Base-by-base conservation (phyloP, 2,329 filamentous ascomycete species). In the Uncinocarpus reesii region DNA sequence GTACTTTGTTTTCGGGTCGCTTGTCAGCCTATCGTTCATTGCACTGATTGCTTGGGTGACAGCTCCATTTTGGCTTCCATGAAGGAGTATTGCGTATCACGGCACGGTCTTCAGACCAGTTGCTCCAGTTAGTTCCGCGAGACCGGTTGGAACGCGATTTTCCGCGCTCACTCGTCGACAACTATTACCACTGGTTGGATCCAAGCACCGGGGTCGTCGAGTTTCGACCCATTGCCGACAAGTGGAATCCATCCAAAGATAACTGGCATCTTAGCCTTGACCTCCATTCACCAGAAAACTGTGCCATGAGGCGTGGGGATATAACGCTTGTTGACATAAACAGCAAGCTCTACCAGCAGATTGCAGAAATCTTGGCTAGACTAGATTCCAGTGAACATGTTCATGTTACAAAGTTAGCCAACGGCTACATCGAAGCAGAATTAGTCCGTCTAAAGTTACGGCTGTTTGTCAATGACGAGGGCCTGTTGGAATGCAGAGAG, bases 381-480 rank as follows among this genome's bases (percentile, higher is more conserved):
- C 42, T 43, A 4, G 41, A 43, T 23, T 4, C 7, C 28, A 6
- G 15, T 4, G 28, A 44, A 18, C 29, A 35, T 10, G 36, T 44
- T n/a, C 29, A 44, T 26, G 36, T 38, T 20, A n/a, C 18, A 18
- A 15, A 20, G 11, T 45, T n/a, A 23, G 29, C 42, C 2, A 35
- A 23, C 10, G 21, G 42, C 7, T 4, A 11, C n/a, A 13, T 49
- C 0, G 56, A 67, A 1, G 58, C 73, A 1, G 60, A 68, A 2
- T 51, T 80, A 1, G 71, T 73, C 0, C 62, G 71, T 1, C 56
- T 76, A 1, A 65, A 67, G 1, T 60, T 79, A 1, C 64, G 63
- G 0, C 80, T 80, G 51, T 42, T 32, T 15, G 35, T 47, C 42
- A 41, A 50, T 47, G 16, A 34, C 15, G 28, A 20, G 18, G 42